Conservation (phyloP, 345 rosid genomes). For the Citrus sinensis region DVS_A1.0 CM039167.1:21460001-21460500, state of each 20-base stretch:
- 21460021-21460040: conserved; percentile 85
- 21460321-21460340: too few relatives aligned
- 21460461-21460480: too few relatives aligned
- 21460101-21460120: conserved; percentile 79
- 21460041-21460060: conserved; percentile 79
- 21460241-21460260: background rate
- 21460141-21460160: conserved; percentile 77
- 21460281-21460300: background rate
- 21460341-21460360: background rate
- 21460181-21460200: conserved; percentile 68
- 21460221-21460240: conserved; percentile 60
- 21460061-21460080: conserved; percentile 76
- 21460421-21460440: too few relatives aligned
- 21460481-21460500: too few relatives aligned
- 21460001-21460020: conserved; percentile 70
- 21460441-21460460: too few relatives aligned
- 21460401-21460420: too few relatives aligned
- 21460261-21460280: background rate
- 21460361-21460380: background rate
- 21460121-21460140: conserved; percentile 80
- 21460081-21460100: conserved; percentile 80
- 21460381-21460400: background rate
- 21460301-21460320: background rate
- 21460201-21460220: conserved; percentile 73
- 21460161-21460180: conserved; percentile 77